Base-by-base conservation (phyloP, 1,284 basidiomycete genomes). In the Heterobasidion annosum region DNA sequence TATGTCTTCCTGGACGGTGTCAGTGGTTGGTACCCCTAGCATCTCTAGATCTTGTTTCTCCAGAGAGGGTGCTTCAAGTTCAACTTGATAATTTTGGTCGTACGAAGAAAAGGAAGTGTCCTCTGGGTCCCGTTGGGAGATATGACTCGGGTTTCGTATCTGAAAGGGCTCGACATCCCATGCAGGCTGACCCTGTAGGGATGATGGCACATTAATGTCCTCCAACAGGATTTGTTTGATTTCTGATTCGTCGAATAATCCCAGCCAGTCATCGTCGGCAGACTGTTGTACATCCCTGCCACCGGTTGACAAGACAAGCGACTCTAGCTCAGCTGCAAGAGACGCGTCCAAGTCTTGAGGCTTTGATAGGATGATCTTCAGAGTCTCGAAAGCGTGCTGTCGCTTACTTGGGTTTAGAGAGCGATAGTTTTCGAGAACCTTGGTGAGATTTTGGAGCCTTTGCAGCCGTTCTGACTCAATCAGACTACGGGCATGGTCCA, bases 391-490 rank as follows among this genome's bases (percentile, higher is more conserved):
- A 53, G 71, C 59, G 50, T 60, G 64, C 53, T 64, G 61, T 46
- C 67, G 72, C 59, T 74, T 66, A 4, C 62, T 19, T n/a, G 53
- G 52, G 7, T 67, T 64, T 51, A 79, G 62, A 7, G 62, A 58
- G 45, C 65, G 64, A 59, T 73, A 69, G 54, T 68, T 62, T 19
- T 69, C 62, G 13, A 79, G 60, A 8, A 77, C 65, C 45, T 64
- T 65, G 42, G 65, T 71, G n/a, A 87, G 64, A 46, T 71, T 71
- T 12, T 67, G 61, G 8, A 83, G 68, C 53, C 84, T 74, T 57
- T 66, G 60, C 42, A 78, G 64, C 51, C 82, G 75, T 25, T 75
- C 74, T 13, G 66, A 61, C 64, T 89, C 87, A 32, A 88, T 72
- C 4, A 66, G 62, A 2, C 76, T 77, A 48, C 85, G 78, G 12